phyloP scores from a whole-genome alignment of 192 early-diverging fungal species.

The Thoreauomyces humboldtii region DNA sequence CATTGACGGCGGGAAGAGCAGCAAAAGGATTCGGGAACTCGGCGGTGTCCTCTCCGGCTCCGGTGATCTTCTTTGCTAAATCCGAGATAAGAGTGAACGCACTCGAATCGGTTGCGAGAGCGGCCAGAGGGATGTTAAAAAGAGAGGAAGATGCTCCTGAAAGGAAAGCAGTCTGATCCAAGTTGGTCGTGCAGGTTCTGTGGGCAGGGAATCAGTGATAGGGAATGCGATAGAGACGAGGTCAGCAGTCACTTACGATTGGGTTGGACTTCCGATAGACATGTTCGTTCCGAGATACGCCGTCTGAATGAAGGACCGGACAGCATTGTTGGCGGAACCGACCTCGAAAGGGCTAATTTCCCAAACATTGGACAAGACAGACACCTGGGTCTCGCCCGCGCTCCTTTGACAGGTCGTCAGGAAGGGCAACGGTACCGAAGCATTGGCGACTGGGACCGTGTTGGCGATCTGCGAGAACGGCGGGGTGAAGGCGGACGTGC shows the following conservation, averaged over 20 bases:
- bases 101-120: neutral
- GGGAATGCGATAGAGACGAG: no score
- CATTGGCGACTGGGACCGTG: neutral
- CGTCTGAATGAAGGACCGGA: slow-evolving; percentile 24
- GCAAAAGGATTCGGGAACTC: slow-evolving; percentile 31
- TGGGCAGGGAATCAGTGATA: neutral
- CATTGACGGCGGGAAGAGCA: slow-evolving; percentile 11
- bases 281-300: slow-evolving; percentile 19
- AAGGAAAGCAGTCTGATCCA: slow-evolving; percentile 28
- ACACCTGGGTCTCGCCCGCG: slow-evolving; percentile 9
- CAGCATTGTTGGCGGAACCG: slow-evolving; percentile 3
- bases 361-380: slow-evolving; percentile 25
- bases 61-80: slow-evolving; percentile 2
- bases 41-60: slow-evolving; percentile 21
- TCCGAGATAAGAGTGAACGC: neutral
- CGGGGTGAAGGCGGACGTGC: neutral
- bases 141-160: slow-evolving; percentile 32
- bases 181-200: slow-evolving; percentile 14
- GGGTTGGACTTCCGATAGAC: neutral
- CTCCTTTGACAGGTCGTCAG: slow-evolving; percentile 4
- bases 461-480: neutral
- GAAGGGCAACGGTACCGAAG: slow-evolving; percentile 5
- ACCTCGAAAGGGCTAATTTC: slow-evolving; percentile 23
- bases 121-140: slow-evolving; percentile 24
- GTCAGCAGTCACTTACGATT: neutral